A percentile compares a stretch with the other conserved stretches of the same genome.
These are phyloP conservation scores for Pseudozyma hubeiensis DNA, from an alignment of 1,284 basidiomycete genomes.

Conservation along the genomic window DNA sequence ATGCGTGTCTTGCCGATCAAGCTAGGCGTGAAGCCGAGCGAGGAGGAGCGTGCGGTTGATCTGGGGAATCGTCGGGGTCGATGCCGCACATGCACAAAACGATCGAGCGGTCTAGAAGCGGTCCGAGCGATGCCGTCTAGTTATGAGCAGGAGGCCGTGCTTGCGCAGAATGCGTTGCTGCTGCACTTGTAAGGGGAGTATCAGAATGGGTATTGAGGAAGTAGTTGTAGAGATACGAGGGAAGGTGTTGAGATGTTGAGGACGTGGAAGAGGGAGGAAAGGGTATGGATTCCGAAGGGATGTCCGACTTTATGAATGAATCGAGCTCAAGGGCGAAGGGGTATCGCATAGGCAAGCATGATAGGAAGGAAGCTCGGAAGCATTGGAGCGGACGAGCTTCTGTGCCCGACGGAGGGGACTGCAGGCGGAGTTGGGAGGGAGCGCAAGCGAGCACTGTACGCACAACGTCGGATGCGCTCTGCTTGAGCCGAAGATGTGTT, in stretches of 20 bases:
- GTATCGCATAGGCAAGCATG: not conserved
- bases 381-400: not conserved
- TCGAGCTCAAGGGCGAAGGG: not conserved
- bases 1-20: not conserved
- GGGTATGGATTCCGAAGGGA: not conserved
- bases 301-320: conserved; percentile 11
- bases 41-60: not conserved
- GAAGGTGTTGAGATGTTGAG: not conserved
- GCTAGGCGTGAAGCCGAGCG: not conserved
- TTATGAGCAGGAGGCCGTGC: too few species aligned
- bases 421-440: conserved; percentile 7
- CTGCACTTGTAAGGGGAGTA: too few species aligned
- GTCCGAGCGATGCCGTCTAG: conserved; percentile 8
- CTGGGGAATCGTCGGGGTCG: not conserved
- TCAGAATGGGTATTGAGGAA: too few species aligned
- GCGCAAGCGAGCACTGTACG: conserved; percentile 12
- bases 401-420: conserved; percentile 10
- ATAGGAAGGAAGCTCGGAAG: conserved; percentile 4
- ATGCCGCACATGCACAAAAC: not conserved
- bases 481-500: not conserved
- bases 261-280: not conserved
- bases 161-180: too few species aligned
- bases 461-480: conserved; percentile 15
- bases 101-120: not conserved
- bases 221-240: not conserved